Evolutionary conservation across 805 yeast species (phyloP).

Genomic region (Hanseniaspora osmophila): DNA sequence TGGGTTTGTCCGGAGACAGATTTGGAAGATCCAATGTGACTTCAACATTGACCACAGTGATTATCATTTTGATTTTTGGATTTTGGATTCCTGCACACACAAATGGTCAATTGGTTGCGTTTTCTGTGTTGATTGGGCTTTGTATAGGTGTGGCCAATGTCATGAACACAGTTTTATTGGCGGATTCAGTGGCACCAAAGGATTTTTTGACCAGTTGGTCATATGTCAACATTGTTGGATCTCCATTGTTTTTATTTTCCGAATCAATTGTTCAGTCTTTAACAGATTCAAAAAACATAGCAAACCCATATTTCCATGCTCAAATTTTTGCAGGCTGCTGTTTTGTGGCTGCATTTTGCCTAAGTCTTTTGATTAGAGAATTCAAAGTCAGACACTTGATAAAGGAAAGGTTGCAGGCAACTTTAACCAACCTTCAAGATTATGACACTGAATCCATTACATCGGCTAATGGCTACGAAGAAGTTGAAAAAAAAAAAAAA

Average conservation of each 20-base stretch:
- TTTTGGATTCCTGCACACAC: slow-evolving; percentile 37
- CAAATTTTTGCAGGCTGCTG: slow-evolving; percentile 46
- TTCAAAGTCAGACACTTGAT: slow-evolving; percentile 27
- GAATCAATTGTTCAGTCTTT: slow-evolving; percentile 44
- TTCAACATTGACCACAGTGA: slow-evolving; percentile 21
- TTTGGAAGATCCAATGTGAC: slow-evolving; percentile 35
- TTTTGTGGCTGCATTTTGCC: slow-evolving; percentile 28
- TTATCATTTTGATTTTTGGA: slow-evolving; percentile 27
- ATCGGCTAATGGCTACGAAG: too few relatives aligned
- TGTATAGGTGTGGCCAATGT: slow-evolving; percentile 33
- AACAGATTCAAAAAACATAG: slow-evolving; percentile 14
- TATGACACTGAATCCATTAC: too few relatives aligned
- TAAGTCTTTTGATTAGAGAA: slow-evolving; percentile 37
- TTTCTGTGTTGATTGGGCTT: slow-evolving; percentile 30
- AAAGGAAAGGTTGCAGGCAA: slow-evolving; percentile 2
- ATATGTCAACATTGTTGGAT: slow-evolving; percentile 20
- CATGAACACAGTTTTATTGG: slow-evolving; percentile 28
- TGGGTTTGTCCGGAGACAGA: slow-evolving; percentile 32
- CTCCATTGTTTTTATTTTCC: slow-evolving; percentile 27
- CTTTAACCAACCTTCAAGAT: too few relatives aligned
- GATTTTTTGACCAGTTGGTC: slow-evolving; percentile 27
- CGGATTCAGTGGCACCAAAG: slow-evolving; percentile 26
- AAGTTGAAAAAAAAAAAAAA: too few relatives aligned
- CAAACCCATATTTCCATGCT: slow-evolving; percentile 39
- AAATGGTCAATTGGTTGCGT: slow-evolving; percentile 28